Percentiles rank a stretch among this genome's conserved stretches.
phyloP scores from a whole-genome alignment of 495 filamentous ascomycete genomes.

The Xylaria acuta region DNA sequence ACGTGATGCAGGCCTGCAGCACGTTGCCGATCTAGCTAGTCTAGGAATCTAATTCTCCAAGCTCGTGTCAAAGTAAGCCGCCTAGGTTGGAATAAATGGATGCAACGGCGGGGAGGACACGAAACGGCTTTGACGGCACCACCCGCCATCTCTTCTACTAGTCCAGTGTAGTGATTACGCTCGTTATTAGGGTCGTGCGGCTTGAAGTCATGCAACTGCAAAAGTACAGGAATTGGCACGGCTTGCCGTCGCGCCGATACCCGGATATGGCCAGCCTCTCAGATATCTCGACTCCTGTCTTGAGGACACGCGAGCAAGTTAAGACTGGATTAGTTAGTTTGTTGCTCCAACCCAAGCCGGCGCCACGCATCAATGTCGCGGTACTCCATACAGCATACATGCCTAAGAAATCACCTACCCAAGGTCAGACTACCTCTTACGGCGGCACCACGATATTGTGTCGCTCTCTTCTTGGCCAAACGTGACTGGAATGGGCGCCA shows the following conservation, averaged over 20 bases:
- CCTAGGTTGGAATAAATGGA: neutral
- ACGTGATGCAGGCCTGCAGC: conserved; percentile 12
- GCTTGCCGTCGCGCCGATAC: conserved; percentile 22
- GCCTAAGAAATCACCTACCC: conserved; percentile 4
- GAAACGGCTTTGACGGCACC: conserved; percentile 25
- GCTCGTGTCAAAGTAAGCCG: neutral
- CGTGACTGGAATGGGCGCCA: conserved; percentile 20
- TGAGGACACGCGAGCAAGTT: conserved; percentile 20
- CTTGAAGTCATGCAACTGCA: conserved; percentile 18
- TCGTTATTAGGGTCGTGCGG: conserved; percentile 1
- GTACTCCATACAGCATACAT: conserved; percentile 12
- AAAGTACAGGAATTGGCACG: conserved; percentile 6
- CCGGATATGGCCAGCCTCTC: conserved; percentile 6
- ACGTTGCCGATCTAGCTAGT: conserved; percentile 15
- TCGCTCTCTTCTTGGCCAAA: conserved; percentile 25
- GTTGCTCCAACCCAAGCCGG: conserved; percentile 19
- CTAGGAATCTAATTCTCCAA: neutral
- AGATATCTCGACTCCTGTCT: neutral
- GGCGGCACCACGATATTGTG: conserved; percentile 9
- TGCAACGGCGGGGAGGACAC: conserved; percentile 1
- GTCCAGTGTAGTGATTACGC: neutral
- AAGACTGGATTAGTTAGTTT: neutral
- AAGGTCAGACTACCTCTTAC: conserved; percentile 7
- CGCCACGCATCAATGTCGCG: conserved; percentile 1
- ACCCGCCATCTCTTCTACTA: conserved; percentile 8